Base-by-base conservation (phyloP, 106 monocot species). In the Cymbidium sinense region DNA sequence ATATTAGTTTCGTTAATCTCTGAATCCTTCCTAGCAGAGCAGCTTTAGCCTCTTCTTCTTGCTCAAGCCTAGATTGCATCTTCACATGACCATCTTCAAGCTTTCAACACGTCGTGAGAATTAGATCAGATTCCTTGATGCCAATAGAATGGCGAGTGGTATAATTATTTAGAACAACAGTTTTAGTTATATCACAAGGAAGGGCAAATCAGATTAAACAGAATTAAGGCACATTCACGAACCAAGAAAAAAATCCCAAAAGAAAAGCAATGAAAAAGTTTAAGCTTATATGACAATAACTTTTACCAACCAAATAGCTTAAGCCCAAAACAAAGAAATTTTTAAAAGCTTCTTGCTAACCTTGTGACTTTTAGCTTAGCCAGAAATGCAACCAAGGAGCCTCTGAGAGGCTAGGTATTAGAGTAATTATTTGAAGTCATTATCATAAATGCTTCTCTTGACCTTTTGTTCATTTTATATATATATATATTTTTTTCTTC, bases 31-130 rank as follows among this genome's bases (percentile, higher is more conserved):
- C 91, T 17, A 96, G 78, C 69, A 96, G 82, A 73, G 93, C 93
- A 76, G 91, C 93, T 88, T 96, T 96, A 28, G 96, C 96, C 31
- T 96, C 96, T 82, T 96, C 96, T 80, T 96, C 96, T 82, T 93
- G 93, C 34, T 93, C 93, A 77, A 96, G 84, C 78, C 96, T 87
- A 36, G 93, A 93, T 70, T 93, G 96, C 73, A 93, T 77, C 87
- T 96, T 96, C 77, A 91, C 89, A 55, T 96, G 89, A 61, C 93
- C 96, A 85, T 96, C 96, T 79, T 93, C 93, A 80, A 96, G 86
- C 96, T 96, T 81, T 86, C 84, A 73, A 83, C n/a, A 73, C 43
- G 27, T 43, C 44, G 74, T 23, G 18, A 39, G 7, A 34, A 27
- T 62, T 44, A 64, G 35, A 34, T 78, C 43, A 79, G 67, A 81